Evolutionary conservation across 805 yeast genomes (phyloP), one percentile per base, ranked within the genome.

Genomic region (Wickerhamomyces chambardii): DNA sequence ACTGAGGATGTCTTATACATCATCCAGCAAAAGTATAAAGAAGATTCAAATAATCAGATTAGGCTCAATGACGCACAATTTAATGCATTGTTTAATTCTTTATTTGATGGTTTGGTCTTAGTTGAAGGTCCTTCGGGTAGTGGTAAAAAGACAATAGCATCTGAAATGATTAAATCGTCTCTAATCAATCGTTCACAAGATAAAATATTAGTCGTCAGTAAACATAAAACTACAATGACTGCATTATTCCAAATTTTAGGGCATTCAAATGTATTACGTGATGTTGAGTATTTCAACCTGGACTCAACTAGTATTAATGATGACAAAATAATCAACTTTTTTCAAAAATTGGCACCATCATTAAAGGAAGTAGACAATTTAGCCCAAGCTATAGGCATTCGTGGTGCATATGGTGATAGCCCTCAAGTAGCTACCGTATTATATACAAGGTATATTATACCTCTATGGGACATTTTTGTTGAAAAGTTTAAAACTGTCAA

Each of bases 61-160:
- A 10, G 10, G 10, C 27, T 14, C 12, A 24, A 11, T 12, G 27
- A 24, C 5, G 34, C 35, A 6, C 61, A 58, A 32, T 46, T 49
- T 3, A 32, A 43, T 15, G 48, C 58, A 1, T 36, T 61, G 8
- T 32, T 52, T 12, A 31, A 48, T 9, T 54, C 56, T 0, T 35
- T 50, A 1, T 33, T 30, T 9, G 60, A 68, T 3, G 74, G 75
- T 2, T 45, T 75, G 2, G 50, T 56, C 0, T 53, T 72, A 15
- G 56, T 75, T 7, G 65, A 61, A 33, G 78, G 78, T 0, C 70
- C 74, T 2, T 72, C 77, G 1, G 78, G 78, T 2, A 66, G 79
- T 0, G 82, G 80, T 0, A 66, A 68, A 37, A 57, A 65, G 3
- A 51, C 45, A 5, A 36, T 57, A 4, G 41, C 53, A 2, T 38